Percentiles rank a stretch among this genome's conserved stretches.
These are phyloP conservation scores for Liriodendron chinense DNA, from an alignment of 164 flowering plant species.

Conservation along the genomic window DNA sequence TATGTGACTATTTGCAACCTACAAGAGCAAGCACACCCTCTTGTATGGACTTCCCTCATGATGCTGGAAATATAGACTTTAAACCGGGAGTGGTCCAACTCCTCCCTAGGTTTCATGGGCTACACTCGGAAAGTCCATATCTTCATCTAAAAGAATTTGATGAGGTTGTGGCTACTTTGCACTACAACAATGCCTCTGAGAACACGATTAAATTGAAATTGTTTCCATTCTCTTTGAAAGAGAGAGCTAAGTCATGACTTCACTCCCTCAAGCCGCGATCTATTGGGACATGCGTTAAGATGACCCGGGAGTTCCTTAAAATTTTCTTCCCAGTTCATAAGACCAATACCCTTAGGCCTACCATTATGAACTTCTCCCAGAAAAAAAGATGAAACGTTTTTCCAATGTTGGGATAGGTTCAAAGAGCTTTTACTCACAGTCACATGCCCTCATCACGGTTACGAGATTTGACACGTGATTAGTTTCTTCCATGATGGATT, in stretches of 20 bases:
- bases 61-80: not conserved
- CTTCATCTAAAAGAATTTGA: not conserved
- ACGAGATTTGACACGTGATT: too few relatives aligned
- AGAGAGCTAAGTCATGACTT: not conserved
- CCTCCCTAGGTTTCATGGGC: not conserved
- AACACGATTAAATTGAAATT: too few relatives aligned
- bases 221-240: not conserved
- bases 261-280: not conserved
- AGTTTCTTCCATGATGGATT: too few relatives aligned
- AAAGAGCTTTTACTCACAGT: not conserved
- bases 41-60: not conserved
- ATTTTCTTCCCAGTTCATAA: not conserved
- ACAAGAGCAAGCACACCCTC: not conserved
- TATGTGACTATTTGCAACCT: not conserved
- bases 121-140: not conserved
- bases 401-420: not conserved
- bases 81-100: not conserved
- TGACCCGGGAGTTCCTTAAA: not conserved
- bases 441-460: not conserved
- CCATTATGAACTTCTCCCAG: not conserved
- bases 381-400: not conserved
- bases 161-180: not conserved
- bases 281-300: not conserved
- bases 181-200: not conserved
- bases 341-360: not conserved